Percentiles rank a stretch among this genome's conserved stretches.
Conservation (phyloP, 306 rosid species). For the Trifolium dubium region DNA sequence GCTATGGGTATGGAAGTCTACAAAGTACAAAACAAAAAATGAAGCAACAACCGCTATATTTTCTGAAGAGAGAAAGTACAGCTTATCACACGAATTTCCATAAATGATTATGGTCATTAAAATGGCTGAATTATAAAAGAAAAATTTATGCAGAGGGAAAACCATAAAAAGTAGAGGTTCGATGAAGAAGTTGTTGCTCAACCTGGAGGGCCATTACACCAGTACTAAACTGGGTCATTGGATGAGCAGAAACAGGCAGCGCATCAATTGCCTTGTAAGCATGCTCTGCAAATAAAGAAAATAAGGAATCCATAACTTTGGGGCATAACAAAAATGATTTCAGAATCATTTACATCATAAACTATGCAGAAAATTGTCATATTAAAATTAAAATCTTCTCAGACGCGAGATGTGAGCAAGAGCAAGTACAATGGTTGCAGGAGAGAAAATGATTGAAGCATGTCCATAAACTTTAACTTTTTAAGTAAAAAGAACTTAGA, state of each 20-base stretch:
- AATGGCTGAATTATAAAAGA: slow-evolving; percentile 24
- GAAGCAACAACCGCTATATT: neutral
- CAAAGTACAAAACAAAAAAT: slow-evolving; percentile 14
- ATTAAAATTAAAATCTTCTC: slow-evolving; percentile 21
- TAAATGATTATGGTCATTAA: slow-evolving; percentile 19
- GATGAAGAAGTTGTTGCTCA: slow-evolving; percentile 43
- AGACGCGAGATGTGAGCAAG: slow-evolving; percentile 12
- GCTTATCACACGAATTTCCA: slow-evolving; percentile 9
- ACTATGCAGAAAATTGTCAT: slow-evolving; percentile 8
- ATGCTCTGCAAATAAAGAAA: slow-evolving; percentile 69
- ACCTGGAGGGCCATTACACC: slow-evolving; percentile 99
- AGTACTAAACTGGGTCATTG: slow-evolving; percentile 93
- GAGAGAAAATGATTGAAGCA: slow-evolving; percentile 25
- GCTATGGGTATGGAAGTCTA: slow-evolving; percentile 10
- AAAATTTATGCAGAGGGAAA: neutral
- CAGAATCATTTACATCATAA: slow-evolving; percentile 20
- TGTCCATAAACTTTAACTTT: slow-evolving; percentile 9
- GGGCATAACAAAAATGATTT: slow-evolving; percentile 27
- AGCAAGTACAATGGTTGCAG: slow-evolving; percentile 30
- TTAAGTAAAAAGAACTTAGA: slow-evolving; percentile 24
- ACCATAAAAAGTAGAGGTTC: slow-evolving; percentile 11
- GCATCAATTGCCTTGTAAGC: slow-evolving; percentile 92
- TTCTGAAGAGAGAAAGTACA: slow-evolving; percentile 8
- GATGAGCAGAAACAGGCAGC: slow-evolving; percentile 83
- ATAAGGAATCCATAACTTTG: slow-evolving; percentile 35